Base-by-base conservation (phyloP, 352 stramenopile genomes). In the Thalassiosira mediterranea region DNA sequence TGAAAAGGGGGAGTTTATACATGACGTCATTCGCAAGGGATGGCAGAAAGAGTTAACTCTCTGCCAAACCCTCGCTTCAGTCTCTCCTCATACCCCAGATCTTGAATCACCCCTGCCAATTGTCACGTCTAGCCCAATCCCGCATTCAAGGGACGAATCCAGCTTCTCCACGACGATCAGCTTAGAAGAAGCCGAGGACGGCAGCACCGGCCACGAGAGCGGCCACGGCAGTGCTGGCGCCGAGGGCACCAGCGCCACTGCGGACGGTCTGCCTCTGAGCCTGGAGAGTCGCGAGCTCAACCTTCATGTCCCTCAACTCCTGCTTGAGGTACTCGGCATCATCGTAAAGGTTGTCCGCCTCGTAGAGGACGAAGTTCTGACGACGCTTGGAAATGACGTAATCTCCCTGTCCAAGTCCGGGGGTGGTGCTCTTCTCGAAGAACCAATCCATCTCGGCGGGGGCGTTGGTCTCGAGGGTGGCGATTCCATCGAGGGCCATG, bases 361-460 rank as follows among this genome's bases (percentile, higher is more conserved):
- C 77, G 48, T 89, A 72, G 40, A 89, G 70, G 10, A 62, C 64
- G 62, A 83, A 89, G 21, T 56, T 78, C 32, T 83, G 25, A 23
- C 84, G 68, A 28, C 88, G 89, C 19, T 28, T 40, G 23, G 73
- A 88, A 51, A 93, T 89, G 40, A 90, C 76, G 61, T 80, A 87
- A 54, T 88, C 61, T 2, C 67, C 66, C 57, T 87, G 72, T 47
- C 87, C 87, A 17, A 37, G 31, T 59, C 78, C 64, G 23, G 65
- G 31, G 8, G 53, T 11, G 0, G 83, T 85, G 34, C 68, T 51
- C 4, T 10, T 54, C 25, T 76, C 64, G 32, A 64, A 76, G 1
- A 3, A 44, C 56, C 52, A 81, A 2, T 64, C 32, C n/a, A 75
- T 49, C 26, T 56, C 37, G 1, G 26, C 34, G 31, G 23, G 19